phyloP scores from a whole-genome alignment of 352 stramenopile species.

The Phytophthora pisi region DNA sequence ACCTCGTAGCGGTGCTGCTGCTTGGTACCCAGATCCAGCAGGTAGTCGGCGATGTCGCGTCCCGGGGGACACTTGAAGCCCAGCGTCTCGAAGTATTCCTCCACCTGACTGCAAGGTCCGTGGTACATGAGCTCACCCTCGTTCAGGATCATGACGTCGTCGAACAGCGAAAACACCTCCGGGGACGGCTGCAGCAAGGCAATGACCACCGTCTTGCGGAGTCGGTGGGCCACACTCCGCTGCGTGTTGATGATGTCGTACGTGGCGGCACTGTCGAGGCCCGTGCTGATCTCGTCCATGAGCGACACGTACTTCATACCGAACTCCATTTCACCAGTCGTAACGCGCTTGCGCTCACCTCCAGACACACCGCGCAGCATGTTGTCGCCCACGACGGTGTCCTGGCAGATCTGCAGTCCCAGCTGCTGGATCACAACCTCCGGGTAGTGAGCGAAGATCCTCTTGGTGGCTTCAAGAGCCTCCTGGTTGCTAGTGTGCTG shows the following conservation, averaged over 20 bases:
- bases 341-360: constrained; percentile 68
- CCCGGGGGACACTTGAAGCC: constrained; percentile 35
- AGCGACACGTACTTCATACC: constrained; percentile 67
- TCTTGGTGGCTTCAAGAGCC: constrained; percentile 17
- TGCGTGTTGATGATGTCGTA: constrained; percentile 66
- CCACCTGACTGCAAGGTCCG: constrained; percentile 26
- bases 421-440: constrained; percentile 20
- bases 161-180: constrained; percentile 20
- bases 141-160: constrained; percentile 23
- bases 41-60: constrained; percentile 38
- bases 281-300: constrained; percentile 80
- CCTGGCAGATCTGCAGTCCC: constrained; percentile 22
- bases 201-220: constrained; percentile 51
- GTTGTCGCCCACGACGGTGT: constrained; percentile 49
- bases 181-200: constrained; percentile 79
- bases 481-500: constrained; percentile 35
- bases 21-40: constrained; percentile 41
- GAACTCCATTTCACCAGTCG: constrained; percentile 72
- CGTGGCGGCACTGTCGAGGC: constrained; percentile 58
- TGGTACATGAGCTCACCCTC: constrained; percentile 21
- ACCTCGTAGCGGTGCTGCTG: constrained; percentile 29
- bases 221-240: constrained; percentile 29
- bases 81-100: constrained; percentile 41
- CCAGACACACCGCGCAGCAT: constrained; percentile 85
- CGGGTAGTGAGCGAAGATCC: constrained; percentile 25